Evolutionary conservation across 139 green algal genomes (phyloP), one percentile per base, ranked within the genome.

Genomic region (Picochlorum sp.): DNA sequence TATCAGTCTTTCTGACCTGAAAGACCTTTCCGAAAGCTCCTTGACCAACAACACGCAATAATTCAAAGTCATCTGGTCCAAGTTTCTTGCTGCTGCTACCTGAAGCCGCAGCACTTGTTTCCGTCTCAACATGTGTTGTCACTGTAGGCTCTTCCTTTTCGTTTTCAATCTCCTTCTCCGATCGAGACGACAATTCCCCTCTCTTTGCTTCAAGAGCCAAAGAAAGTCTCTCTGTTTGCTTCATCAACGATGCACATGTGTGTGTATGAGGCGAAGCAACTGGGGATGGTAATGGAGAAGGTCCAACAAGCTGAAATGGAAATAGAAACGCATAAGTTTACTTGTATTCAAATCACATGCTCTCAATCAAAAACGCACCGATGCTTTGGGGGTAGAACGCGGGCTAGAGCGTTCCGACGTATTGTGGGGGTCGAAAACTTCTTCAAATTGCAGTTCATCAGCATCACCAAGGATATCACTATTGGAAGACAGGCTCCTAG

Each of bases 1-100:
- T 86, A 54, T 67, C 65, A 55, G 79, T 78, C 67, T 88, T 83
- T 45, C 78, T 76, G 28, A 95, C 87, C 57, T 90, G 82, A 47
- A 88, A 87, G 49, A 92, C 81, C 81, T 98, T 98, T 65, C 92
- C 92, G 73, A 98, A 98, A 8, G 92, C 88, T 28, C 92, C 92
- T 74, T 97, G 88, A 1, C 92, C 92, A 49, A 98, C 88, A 5
- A 98, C 85, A 1, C 81, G 67, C 57, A 98, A 76, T 63, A 98
- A 74, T 57, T 97, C 83, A 77, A 98, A 98, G 70, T 97, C 87
- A 16, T 81, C 69, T 4, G 90, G 88, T 1, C 81, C 80, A 18
- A 94, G 56, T 23, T 50, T 49, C 1, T 68, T 56, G 6, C 45
- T 57, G 34, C 57, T 51, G 5, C 45, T 37, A 1, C 52, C 69